Base-by-base conservation (phyloP, 331 rosid species). In the Prunus yedoensis region DNA sequence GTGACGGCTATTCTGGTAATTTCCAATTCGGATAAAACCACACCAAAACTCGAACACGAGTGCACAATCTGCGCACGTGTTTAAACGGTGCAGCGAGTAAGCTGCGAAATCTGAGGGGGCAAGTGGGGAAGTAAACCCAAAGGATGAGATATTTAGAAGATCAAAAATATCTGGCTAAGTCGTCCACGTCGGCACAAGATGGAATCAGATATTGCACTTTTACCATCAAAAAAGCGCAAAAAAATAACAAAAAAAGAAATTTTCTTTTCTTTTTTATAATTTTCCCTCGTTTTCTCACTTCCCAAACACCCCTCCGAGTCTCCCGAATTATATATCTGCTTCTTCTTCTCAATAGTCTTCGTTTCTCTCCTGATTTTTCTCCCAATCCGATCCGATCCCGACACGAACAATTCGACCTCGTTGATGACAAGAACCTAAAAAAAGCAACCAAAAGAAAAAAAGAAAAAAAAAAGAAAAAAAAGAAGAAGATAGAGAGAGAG, bases 121-220 rank as follows among this genome's bases (percentile, higher is more conserved):
- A 18, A 28, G 74, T 63, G 20, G 66, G 14, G 0, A 0, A 2
- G 35, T 12, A 18, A 21, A 20, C 3, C 12, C 50, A 80, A 60
- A 59, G 43, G 16, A 20, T 8, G 17, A 80, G 93, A 86, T 88
- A 88, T 85, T 88, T 83, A 53, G 75, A 79, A 74, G 82, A 85
- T 85, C 25, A 58, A 85, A 90, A 88, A 90, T 88, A 88, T 88
- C 89, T 65, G 78, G 75, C 79, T 75, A 28, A 77, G 79, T 71
- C 82, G 79, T 81, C 94, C 97, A 92, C 90, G 93, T 66, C 38
- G 86, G 91, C 97, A 76, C 23, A 35, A 35, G 60, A 16, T 82
- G 79, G 93, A 87, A 84, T 77, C 83, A 38, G 82, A 89, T 77
- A 83, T 85, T 87, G 92, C 89, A 90, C 96, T 90, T 92, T 92